These are phyloP conservation scores for Globisporangium rhizosaccharum DNA, from an alignment of 352 stramenopile genomes.

Conservation along the genomic window DNA sequence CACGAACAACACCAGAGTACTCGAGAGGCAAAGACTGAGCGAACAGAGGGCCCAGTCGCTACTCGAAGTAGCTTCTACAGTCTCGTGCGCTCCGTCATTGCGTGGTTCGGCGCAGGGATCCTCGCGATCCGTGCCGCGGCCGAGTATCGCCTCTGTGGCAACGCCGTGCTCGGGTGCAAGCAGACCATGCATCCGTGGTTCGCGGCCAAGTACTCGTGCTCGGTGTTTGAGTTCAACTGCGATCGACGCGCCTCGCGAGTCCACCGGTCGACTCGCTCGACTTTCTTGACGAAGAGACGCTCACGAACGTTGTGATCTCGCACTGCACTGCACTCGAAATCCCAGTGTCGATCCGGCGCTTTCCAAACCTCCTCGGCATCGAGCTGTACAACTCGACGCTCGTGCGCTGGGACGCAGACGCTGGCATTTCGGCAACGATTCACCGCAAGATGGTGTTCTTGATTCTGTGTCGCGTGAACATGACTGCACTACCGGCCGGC, in stretches of 20 bases:
- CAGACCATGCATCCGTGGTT: constrained; percentile 36
- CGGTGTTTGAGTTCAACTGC: constrained; percentile 22
- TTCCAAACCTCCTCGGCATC: constrained; percentile 25
- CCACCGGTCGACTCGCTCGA: constrained; percentile 5
- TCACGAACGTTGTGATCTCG: constrained; percentile 19
- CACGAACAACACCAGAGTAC: no score
- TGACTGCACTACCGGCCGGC: constrained; percentile 19
- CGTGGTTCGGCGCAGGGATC: no score
- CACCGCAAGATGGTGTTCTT: constrained; percentile 21
- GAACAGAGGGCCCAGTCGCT: no score
- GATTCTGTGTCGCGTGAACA: constrained; percentile 22
- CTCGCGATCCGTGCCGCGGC: no score
- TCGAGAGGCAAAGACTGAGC: no score
- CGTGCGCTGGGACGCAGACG: constrained; percentile 14
- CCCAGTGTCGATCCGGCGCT: constrained; percentile 13
- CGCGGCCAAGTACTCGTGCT: constrained; percentile 21
- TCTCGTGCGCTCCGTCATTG: no score
- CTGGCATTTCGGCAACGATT: constrained; percentile 12
- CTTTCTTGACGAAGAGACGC: constrained; percentile 11
- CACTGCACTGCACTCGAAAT: constrained; percentile 21
- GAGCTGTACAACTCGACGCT: constrained; percentile 34
- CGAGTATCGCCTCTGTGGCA: no score
- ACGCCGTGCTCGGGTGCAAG: constrained; percentile 13
- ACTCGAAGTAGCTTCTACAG: no score
- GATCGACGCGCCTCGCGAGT: constrained; percentile 7